Evolutionary conservation across 108 stramenopile species (phyloP).

Genomic region (Cylindrotheca closterium): DNA sequence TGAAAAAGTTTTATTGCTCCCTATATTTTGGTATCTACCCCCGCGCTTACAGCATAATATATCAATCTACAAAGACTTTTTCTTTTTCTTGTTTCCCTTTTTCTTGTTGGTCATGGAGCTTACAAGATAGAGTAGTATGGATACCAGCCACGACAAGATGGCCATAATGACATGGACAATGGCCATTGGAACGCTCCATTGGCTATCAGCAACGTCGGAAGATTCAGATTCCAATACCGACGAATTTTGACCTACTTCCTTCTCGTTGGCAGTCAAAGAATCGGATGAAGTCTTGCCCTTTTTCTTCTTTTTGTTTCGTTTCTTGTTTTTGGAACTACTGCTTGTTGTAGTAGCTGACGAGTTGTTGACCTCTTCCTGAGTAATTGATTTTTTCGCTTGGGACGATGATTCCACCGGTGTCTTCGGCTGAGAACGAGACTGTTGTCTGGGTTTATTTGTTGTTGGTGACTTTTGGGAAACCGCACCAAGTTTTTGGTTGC

Average conservation of each 20-base stretch:
- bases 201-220: too few species aligned
- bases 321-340: not conserved
- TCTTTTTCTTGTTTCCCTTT: slow-evolving; percentile 12
- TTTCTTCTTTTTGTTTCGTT: slow-evolving; percentile 18
- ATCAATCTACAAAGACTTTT: too few species aligned
- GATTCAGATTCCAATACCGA: not conserved
- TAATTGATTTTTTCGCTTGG: too few species aligned
- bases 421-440: not conserved
- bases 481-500: not conserved
- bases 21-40: too few species aligned
- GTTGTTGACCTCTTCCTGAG: not conserved
- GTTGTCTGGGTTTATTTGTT: not conserved
- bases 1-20: too few species aligned
- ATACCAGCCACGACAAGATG: slow-evolving; percentile 17
- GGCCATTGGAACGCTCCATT: not conserved
- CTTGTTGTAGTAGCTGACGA: not conserved
- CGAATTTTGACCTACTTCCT: slow-evolving; percentile 6
- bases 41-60: too few species aligned
- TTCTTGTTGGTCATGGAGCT: slow-evolving; percentile 12
- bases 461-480: not conserved
- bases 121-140: too few species aligned
- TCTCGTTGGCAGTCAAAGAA: slow-evolving; percentile 2
- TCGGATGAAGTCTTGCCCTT: slow-evolving; percentile 5
- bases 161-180: slow-evolving; percentile 22
- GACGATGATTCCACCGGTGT: too few species aligned